Evolutionary conservation across 345 rosid genomes (phyloP).

Genomic region (Leavenworthia alabamica): DNA sequence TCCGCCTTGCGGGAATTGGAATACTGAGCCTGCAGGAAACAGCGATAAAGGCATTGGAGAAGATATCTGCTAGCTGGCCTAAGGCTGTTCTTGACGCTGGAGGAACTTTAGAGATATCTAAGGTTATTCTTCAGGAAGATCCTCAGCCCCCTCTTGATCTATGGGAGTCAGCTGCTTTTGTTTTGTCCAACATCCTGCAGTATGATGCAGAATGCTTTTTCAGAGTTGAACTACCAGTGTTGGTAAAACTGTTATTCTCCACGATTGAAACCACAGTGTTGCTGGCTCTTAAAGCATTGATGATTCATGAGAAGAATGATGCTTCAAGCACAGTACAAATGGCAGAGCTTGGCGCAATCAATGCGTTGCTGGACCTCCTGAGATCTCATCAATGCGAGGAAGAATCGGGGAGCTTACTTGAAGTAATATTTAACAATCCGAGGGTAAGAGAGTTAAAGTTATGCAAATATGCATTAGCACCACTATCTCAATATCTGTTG

Average conservation of each 20-base stretch:
- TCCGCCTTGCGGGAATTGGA: conserved; percentile 81
- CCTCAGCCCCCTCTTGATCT: conserved; percentile 68
- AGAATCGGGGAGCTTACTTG: conserved; percentile 73
- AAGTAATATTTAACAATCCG: conserved; percentile 72
- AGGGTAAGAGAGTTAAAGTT: conserved; percentile 78
- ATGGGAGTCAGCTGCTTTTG: conserved; percentile 87
- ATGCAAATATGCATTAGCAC: conserved; percentile 74
- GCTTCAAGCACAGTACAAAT: conserved; percentile 67
- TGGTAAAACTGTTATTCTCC: conserved; percentile 73
- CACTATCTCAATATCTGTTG: conserved; percentile 76
- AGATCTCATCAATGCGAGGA: conserved; percentile 91
- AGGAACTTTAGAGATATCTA: conserved; percentile 76
- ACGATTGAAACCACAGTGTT: conserved; percentile 58
- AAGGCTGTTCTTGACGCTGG: conserved; percentile 82
- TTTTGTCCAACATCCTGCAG: conserved; percentile 57
- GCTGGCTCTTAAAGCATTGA: conserved; percentile 61
- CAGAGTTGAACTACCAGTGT: conserved; percentile 67
- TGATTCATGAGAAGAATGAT: conserved; percentile 59
- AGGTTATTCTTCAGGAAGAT: conserved; percentile 82
- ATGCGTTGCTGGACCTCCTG: conserved; percentile 62
- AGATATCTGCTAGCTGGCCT: conserved; percentile 76
- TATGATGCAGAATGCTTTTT: conserved; percentile 54
- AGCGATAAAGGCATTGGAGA: conserved; percentile 72
- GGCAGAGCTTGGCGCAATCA: conserved; percentile 75
- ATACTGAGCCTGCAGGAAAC: conserved; percentile 77